Evolutionary conservation across 1,284 basidiomycete species (phyloP).

Genomic region (Leccinum fuscescens): DNA sequence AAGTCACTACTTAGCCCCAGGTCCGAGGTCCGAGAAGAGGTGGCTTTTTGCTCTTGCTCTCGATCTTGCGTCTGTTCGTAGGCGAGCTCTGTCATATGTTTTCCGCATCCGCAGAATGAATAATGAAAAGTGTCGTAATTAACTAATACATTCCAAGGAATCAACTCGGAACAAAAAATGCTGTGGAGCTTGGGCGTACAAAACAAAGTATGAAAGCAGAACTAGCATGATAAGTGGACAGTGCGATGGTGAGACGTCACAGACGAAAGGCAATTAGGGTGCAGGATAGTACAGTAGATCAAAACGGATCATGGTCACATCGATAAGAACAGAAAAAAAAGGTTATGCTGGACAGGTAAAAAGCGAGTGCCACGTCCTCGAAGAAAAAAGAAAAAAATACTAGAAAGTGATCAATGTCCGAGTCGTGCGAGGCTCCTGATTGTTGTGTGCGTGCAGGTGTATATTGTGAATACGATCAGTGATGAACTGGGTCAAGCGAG

Average conservation of each 20-base stretch:
- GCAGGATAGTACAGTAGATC: constrained; percentile 12
- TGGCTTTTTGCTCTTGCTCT: too few relatives aligned
- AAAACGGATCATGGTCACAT: constrained; percentile 4
- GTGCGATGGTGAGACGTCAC: background rate
- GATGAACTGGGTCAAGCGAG: constrained; percentile 43
- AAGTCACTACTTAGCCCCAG: too few relatives aligned
- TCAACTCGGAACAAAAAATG: background rate
- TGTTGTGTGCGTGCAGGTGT: constrained; percentile 7
- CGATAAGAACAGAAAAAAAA: background rate
- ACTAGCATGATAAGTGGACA: constrained; percentile 5
- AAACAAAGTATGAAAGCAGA: constrained; percentile 8
- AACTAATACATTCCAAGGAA: constrained; percentile 16
- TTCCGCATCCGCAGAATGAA: background rate
- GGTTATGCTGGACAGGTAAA: constrained; percentile 3
- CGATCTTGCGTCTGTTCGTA: too few relatives aligned
- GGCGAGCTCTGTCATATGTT: background rate
- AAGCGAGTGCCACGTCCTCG: background rate
- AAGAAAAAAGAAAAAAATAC: background rate
- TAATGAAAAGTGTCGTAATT: background rate
- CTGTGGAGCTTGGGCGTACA: constrained; percentile 14
- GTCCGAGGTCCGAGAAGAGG: too few relatives aligned
- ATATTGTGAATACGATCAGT: constrained; percentile 14
- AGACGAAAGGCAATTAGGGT: constrained; percentile 2
- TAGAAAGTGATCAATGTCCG: constrained; percentile 33
- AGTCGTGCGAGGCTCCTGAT: constrained; percentile 6